These are phyloP conservation scores for Colletotrichum ledebouriae DNA, from an alignment of 2,329 filamentous ascomycete genomes.

Conservation along the genomic window DNA sequence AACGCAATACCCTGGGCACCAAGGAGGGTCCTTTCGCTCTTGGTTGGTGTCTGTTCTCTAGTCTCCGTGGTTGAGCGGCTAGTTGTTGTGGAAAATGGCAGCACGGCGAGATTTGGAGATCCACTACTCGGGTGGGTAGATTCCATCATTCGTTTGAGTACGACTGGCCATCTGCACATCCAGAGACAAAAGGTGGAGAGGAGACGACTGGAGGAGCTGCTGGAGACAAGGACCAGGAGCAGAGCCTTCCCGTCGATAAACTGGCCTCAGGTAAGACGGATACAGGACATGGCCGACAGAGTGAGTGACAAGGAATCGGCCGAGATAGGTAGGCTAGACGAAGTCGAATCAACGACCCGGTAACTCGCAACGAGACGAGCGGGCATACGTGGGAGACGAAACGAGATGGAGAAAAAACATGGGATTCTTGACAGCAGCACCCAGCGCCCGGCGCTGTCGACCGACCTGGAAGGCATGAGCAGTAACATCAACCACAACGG, in stretches of 20 bases:
- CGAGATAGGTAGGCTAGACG: constrained; percentile 19
- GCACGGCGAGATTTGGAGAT: constrained; percentile 41
- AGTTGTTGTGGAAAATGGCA: constrained; percentile 42
- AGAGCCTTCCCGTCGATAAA: constrained; percentile 32
- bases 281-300: neutral
- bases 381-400: neutral
- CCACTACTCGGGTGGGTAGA: constrained; percentile 40
- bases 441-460: constrained; percentile 7
- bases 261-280: neutral
- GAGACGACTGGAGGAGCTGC: constrained; percentile 35
- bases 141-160: constrained; percentile 43
- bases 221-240: constrained; percentile 39
- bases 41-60: constrained; percentile 39
- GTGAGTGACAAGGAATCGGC: constrained; percentile 21
- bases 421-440: constrained; percentile 11
- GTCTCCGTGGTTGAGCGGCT: constrained; percentile 41
- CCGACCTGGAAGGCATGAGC: neutral
- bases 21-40: constrained; percentile 39
- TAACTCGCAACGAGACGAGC: constrained; percentile 13
- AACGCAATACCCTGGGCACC: constrained; percentile 40
- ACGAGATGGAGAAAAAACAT: constrained; percentile 33
- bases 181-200: constrained; percentile 40
- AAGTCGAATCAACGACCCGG: constrained; percentile 27
- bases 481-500: constrained; percentile 6
- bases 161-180: constrained; percentile 39